Evolutionary conservation across 2,329 filamentous ascomycete species (phyloP), one percentile per base, ranked within the genome.

Genomic region (Neofusicoccum cordaticola): DNA sequence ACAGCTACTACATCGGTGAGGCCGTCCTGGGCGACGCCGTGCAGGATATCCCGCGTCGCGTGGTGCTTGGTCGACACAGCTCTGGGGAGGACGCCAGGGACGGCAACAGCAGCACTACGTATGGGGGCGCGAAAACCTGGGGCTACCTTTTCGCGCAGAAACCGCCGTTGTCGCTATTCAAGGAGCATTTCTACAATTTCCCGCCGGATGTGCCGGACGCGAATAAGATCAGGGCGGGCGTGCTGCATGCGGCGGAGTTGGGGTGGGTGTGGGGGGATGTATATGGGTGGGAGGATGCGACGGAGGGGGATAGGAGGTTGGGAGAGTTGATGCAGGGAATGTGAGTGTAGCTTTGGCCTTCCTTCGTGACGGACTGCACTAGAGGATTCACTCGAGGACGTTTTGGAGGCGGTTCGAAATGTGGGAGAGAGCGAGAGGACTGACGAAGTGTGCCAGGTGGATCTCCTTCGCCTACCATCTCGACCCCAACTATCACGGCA

Each of bases 1-100:
- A 45, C 27, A n/a, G n/a, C n/a, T 63, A 63, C 50, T 63, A 63
- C 50, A 39, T 56, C 39, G 61, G 48, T 48, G 61, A 63, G 27
- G 61, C 50, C 2, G 7, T 63, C 39, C 42, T 53, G 6, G 51
- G 48, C 41, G 61, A 63, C 37, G 48, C 51, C 12, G 31, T 56
- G 22, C 50, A 53, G 7, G 27, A 56, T 31, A 35, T 63, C 31
- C 41, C 61, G 1, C 37, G 61, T 0, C 48, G 48, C 7, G 19
- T 53, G 9, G 17, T 15, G n/a, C 47, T 63, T 0, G 60, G 27
- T 1, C 60, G 41, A 4, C 60, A 63, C 37, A 44, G 39, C n/a
- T 34, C 39, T 4, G 53, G 53, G 13, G 53, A 15, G 7, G 53
- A 57, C 15, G 37, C 53, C 35, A 39, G 4, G 31, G 37, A 9